Evolutionary conservation across 2,329 filamentous ascomycete genomes (phyloP), one percentile per base, ranked within the genome.

Genomic region (Cytospora chrysosperma): DNA sequence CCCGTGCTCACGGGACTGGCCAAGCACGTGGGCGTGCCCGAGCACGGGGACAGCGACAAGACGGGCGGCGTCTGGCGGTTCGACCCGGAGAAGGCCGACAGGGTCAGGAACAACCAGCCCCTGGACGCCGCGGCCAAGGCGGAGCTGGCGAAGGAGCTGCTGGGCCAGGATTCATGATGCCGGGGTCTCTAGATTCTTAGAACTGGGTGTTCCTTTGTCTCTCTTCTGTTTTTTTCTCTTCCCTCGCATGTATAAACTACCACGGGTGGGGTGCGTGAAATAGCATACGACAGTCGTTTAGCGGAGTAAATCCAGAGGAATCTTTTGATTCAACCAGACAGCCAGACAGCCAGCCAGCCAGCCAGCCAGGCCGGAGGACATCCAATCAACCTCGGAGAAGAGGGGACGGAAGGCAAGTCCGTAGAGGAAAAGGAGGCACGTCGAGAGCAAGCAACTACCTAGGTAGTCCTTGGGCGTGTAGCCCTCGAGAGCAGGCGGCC

Each of bases 11-110:
- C 75, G 57, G 67, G 70, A 13, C 75, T 86, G 13, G 84, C 81
- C 19, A 66, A 73, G 10, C 67, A 74, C 21, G 81, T 81, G 2
- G 82, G 83, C 4, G 72, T 87, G 19, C 75, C 78, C 1, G 66
- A 75, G 0, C 77, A 82, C 65, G 84, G 85, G 26, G 85, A 87
- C 56, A 76, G 79, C 27, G 84, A 86, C 69, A 86, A 85, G 76
- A 87, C 85, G 2, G 85, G 84, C 24, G 85, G 85, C 1, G 74
- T 87, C 19, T 87, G 85, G 85, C 77, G 85, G 32, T 87, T 83
- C 65, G 83, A 86, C 68, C 19, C 34, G 0, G 69, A 66, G 37
- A 81, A 80, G 71, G 76, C 79, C 2, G 76, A 74, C 27, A 81
- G 81, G 72, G 82, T 69, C 6, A 74, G 69, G 63, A 65, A 47